Evolutionary conservation across 805 yeast species (phyloP), one percentile per base, ranked within the genome.

Genomic region (Dipodascus albidus): DNA sequence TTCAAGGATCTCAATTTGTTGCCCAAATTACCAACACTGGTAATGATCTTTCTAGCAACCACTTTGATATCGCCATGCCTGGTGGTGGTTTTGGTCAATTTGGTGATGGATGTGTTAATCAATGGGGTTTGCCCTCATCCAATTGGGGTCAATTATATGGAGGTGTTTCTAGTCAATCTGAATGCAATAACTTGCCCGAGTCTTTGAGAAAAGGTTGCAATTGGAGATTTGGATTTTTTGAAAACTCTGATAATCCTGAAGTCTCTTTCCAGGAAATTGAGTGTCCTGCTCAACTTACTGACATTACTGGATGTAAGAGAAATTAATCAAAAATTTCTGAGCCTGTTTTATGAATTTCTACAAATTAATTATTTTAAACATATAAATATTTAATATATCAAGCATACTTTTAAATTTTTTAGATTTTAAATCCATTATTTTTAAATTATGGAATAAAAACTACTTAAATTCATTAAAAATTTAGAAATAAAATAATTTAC

Each of bases 21-120:
- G 53, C 44, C 23, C 53, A 51, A 51, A 48, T 49, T 19, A 51
- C 52, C 3, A 51, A 51, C 44, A 48, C 53, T 15, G 53, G 53
- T 23, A 49, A 22, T 17, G 53, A 51, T 51, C 27, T 50, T 19
- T 3, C 23, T 14, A 48, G 49, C 15, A 17, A 19, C 27, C 53
- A 50, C 22, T 49, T 51, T 49, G 53, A 51, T 19, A 20, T 51
- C 9, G 41, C 48, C 41, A 48, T 51, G 23, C 53, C 53, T 19
- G 53, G 49, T n/a, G 51, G 53, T 15, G 53, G 53, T 21, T 41
- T 48, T 15, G 53, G 53, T 15, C 14, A 15, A 21, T 51, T 6
- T 23, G 19, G 31, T 15, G 15, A 24, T 14, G 53, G 53, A 6
- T 51, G 53, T 33, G n/a, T 15, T 9, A 19, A 17, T 11, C 53